A percentile compares a stretch with the other conserved stretches of the same genome.
These are phyloP conservation scores for Bathelium albidoporum DNA, from an alignment of 495 filamentous ascomycete species.

Conservation along the genomic window DNA sequence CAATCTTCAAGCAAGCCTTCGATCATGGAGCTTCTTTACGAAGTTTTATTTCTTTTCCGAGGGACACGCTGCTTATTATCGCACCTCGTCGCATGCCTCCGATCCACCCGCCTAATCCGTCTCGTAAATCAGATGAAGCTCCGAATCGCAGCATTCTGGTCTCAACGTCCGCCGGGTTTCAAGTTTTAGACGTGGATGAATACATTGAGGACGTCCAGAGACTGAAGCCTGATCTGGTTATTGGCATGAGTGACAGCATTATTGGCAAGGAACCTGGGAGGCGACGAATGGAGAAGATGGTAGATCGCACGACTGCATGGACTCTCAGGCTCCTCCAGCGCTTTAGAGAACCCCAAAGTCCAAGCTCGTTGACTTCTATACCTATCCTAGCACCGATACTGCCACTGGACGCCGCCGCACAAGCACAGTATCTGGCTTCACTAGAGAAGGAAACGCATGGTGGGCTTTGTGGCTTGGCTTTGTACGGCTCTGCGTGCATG, in stretches of 20 bases:
- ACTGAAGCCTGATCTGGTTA: slow-evolving; percentile 68
- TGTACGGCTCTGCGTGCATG: slow-evolving; percentile 68
- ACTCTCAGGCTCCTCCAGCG: background rate
- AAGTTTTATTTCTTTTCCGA: slow-evolving; percentile 55
- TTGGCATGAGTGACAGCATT: slow-evolving; percentile 69
- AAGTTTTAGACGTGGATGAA: slow-evolving; percentile 51
- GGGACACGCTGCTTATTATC: slow-evolving; percentile 57
- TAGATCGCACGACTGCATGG: slow-evolving; percentile 69
- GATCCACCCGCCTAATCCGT: slow-evolving; percentile 65
- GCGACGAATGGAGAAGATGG: slow-evolving; percentile 72
- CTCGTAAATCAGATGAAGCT: slow-evolving; percentile 31
- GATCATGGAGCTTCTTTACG: slow-evolving; percentile 47
- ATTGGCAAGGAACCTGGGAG: slow-evolving; percentile 46
- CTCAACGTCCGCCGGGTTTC: slow-evolving; percentile 75
- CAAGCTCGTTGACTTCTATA: background rate
- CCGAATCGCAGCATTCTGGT: slow-evolving; percentile 62
- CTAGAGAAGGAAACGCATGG: slow-evolving; percentile 44
- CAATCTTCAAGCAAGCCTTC: slow-evolving; percentile 34
- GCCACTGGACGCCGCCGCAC: slow-evolving; percentile 61
- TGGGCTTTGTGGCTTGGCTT: slow-evolving; percentile 62
- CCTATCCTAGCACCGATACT: slow-evolving; percentile 69
- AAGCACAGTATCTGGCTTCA: slow-evolving; percentile 64
- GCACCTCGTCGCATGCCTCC: slow-evolving; percentile 68
- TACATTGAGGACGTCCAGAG: slow-evolving; percentile 53
- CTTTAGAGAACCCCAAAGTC: no score